A percentile compares a stretch with the other conserved stretches of the same genome.
phyloP scores from a whole-genome alignment of 805 yeast genomes.

The Metschnikowia cerradonensis region DNA sequence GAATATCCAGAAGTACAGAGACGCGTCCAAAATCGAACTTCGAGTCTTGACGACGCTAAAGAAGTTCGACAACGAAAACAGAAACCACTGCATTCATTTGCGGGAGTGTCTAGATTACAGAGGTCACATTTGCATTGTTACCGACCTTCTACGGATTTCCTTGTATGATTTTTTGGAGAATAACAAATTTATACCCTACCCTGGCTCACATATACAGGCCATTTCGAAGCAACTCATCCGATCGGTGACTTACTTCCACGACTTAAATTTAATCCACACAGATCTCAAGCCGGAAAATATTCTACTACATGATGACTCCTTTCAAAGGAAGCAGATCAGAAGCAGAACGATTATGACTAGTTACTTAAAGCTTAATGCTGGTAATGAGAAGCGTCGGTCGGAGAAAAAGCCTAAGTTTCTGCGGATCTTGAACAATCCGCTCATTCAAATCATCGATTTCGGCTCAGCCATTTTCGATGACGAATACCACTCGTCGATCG shows the following conservation, averaged over 20 bases:
- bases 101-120: conserved; percentile 88
- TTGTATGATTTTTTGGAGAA: conserved; percentile 86
- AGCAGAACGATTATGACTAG: conserved; percentile 33
- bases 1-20: conserved; percentile 89
- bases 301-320: conserved; percentile 55
- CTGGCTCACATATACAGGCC: conserved; percentile 88
- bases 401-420: conserved; percentile 30
- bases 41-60: conserved; percentile 74
- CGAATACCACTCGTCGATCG: conserved; percentile 88
- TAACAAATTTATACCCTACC: conserved; percentile 84
- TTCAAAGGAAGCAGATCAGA: conserved; percentile 31
- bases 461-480: conserved; percentile 95
- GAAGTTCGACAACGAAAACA: conserved; percentile 62
- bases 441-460: conserved; percentile 87
- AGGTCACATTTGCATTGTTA: conserved; percentile 91
- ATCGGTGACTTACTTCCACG: conserved; percentile 86
- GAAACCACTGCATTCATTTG: conserved; percentile 77
- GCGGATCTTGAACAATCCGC: conserved; percentile 66
- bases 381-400: conserved; percentile 10
- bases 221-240: conserved; percentile 80
- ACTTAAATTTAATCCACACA: conserved; percentile 85
- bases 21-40: conserved; percentile 90
- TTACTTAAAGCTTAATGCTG: conserved; percentile 23
- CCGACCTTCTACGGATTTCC: conserved; percentile 79
- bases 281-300: conserved; percentile 97